Evolutionary conservation across 106 monocot species (phyloP).

Genomic region (Dioscorea dumetorum): DNA sequence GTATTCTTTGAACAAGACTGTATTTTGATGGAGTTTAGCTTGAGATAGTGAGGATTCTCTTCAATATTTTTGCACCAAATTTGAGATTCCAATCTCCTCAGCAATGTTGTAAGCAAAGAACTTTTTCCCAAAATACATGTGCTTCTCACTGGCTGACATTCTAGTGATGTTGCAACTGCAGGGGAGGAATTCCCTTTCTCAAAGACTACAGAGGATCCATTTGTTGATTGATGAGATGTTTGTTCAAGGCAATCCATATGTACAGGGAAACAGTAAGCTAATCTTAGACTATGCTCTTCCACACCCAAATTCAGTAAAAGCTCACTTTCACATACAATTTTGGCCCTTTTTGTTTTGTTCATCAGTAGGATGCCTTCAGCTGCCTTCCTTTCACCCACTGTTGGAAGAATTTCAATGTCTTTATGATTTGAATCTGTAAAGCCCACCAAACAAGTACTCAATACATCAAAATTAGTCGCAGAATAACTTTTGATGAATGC

Average conservation of each 20-base stretch:
- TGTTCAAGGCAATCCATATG: conserved; percentile 1
- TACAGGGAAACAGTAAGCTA: conserved; percentile 46
- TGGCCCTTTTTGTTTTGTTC: conserved; percentile 70
- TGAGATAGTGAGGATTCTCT: conserved; percentile 22
- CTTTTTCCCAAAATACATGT: not conserved
- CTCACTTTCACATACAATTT: conserved; percentile 49
- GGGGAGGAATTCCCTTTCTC: not conserved
- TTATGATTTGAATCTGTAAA: conserved; percentile 4
- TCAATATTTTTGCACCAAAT: conserved; percentile 12
- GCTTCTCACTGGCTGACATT: not conserved
- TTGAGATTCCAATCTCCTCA: conserved; percentile 17
- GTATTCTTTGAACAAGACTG: conserved; percentile 29
- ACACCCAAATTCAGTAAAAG: conserved; percentile 35
- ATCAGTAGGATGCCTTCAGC: conserved; percentile 78
- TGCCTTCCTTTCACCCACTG: conserved; percentile 16
- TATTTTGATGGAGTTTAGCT: conserved; percentile 30
- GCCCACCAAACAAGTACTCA: not conserved
- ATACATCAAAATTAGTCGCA: not conserved
- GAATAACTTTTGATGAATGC: conserved; percentile 39
- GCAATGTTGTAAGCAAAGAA: conserved; percentile 24
- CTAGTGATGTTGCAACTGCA: too few relatives aligned
- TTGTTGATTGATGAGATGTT: not conserved
- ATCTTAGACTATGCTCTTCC: conserved; percentile 34
- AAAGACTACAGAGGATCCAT: not conserved
- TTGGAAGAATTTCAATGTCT: conserved; percentile 2